Percentiles rank a stretch among this genome's conserved stretches.
phyloP scores from a whole-genome alignment of 192 early-diverging fungal genomes.

The Bifiguratus adelaidae region DNA sequence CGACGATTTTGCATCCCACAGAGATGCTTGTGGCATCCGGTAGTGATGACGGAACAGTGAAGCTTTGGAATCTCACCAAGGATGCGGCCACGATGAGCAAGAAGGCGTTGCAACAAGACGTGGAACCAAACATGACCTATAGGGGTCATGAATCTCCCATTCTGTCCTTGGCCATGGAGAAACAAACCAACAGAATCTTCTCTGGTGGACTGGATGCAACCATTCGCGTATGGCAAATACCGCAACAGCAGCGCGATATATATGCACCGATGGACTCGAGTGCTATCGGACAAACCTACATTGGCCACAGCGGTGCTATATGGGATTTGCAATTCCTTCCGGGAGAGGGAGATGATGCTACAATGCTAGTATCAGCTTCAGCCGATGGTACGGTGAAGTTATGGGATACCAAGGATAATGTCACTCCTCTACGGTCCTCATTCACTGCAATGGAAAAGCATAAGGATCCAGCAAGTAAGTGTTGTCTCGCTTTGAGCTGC shows the following conservation, averaged over 20 bases:
- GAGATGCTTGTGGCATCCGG: conserved; percentile 50
- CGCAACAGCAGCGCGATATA: conserved; percentile 32
- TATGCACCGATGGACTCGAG: conserved; percentile 43
- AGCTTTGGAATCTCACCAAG: conserved; percentile 69
- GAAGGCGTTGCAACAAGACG: conserved; percentile 30
- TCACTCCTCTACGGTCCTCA: conserved; percentile 33
- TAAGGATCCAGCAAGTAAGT: too few species aligned
- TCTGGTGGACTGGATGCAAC: conserved; percentile 68
- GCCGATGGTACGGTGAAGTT: conserved; percentile 75
- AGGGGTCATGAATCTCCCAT: conserved; percentile 64
- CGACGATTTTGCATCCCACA: conserved; percentile 44
- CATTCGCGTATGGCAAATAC: conserved; percentile 53
- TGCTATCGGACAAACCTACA: conserved; percentile 23
- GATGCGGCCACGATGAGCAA: too few species aligned
- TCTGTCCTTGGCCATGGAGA: conserved; percentile 50
- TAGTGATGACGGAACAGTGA: conserved; percentile 73
- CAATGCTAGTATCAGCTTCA: conserved; percentile 60
- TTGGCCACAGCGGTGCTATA: conserved; percentile 77
- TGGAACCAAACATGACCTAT: conserved; percentile 61
- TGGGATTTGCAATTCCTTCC: conserved; percentile 65
- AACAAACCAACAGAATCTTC: conserved; percentile 46
- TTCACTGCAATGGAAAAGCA: too few species aligned
- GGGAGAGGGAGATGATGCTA: conserved; percentile 18
- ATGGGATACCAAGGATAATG: conserved; percentile 51
- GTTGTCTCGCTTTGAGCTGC: too few species aligned